phyloP scores from a whole-genome alignment of 2,329 filamentous ascomycete species.

The Scedosporium apiospermum region DNA sequence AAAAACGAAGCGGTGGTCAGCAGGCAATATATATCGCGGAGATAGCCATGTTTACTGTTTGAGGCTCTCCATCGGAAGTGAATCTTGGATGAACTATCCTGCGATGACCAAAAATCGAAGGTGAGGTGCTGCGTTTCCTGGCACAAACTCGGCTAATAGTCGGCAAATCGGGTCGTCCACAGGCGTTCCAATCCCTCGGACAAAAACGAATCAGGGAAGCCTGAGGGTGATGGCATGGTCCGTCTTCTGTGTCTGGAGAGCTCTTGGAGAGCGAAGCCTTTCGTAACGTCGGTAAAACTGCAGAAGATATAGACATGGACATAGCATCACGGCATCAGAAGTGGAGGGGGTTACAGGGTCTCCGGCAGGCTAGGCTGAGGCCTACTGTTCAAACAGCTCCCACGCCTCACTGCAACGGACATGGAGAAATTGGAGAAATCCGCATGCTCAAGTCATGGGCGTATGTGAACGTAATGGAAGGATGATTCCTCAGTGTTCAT shows the following conservation, averaged over 20 bases:
- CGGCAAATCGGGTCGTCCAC: neutral
- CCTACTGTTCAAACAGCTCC: no score
- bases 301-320: no score
- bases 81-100: neutral
- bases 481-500: neutral
- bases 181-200: no score
- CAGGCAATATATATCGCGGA: neutral
- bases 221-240: neutral
- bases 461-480: neutral
- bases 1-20: neutral
- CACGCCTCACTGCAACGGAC: no score
- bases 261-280: no score
- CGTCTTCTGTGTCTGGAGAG: neutral
- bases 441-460: no score
- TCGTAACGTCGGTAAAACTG: no score
- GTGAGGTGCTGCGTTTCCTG: conserved; percentile 7
- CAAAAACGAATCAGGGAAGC: neutral
- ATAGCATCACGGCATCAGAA: no score
- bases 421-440: no score
- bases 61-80: neutral
- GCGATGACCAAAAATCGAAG: conserved; percentile 4
- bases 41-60: neutral
- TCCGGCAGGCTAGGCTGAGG: no score
- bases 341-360: no score
- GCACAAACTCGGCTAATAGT: conserved; percentile 7